Evolutionary conservation across 495 filamentous ascomycete species (phyloP).

Genomic region (Penicillium longicatenatum): DNA sequence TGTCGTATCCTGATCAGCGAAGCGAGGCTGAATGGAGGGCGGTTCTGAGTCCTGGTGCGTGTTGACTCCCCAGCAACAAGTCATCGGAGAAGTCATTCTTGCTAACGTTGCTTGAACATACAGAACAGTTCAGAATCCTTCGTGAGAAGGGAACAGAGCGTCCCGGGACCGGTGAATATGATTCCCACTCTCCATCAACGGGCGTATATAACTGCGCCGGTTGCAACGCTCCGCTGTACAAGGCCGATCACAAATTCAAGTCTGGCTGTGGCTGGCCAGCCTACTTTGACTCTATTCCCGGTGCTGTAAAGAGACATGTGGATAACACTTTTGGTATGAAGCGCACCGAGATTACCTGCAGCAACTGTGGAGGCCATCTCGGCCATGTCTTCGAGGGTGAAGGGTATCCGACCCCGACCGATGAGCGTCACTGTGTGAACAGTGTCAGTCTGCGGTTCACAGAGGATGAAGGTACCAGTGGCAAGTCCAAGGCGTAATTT

Average conservation of each 20-base stretch:
- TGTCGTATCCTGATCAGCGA: conserved; percentile 81
- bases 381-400: conserved; percentile 99
- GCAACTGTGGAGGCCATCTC: conserved; percentile 91
- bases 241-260: conserved; percentile 88
- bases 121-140: conserved; percentile 93
- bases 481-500: conserved; percentile 33
- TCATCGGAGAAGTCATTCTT: neutral
- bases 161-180: conserved; percentile 76
- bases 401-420: conserved; percentile 83
- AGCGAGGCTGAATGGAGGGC: conserved; percentile 85
- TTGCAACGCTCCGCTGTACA: conserved; percentile 87
- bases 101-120: conserved; percentile 12
- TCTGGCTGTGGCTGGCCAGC: conserved; percentile 97
- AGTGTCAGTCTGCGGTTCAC: conserved; percentile 82
- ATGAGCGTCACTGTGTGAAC: conserved; percentile 98
- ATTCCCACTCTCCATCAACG: conserved; percentile 73
- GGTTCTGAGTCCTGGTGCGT: conserved; percentile 70
- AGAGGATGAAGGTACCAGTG: conserved; percentile 50
- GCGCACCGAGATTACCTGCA: conserved; percentile 90
- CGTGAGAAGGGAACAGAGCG: conserved; percentile 89
- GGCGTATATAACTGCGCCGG: conserved; percentile 86
- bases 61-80: neutral
- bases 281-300: conserved; percentile 91
- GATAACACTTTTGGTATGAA: conserved; percentile 80
- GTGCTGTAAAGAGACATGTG: conserved; percentile 78